Percentiles rank a stretch among this genome's conserved stretches.
Conservation (phyloP, 2,329 filamentous ascomycete genomes). For the Rutstroemia sp. region DNA sequence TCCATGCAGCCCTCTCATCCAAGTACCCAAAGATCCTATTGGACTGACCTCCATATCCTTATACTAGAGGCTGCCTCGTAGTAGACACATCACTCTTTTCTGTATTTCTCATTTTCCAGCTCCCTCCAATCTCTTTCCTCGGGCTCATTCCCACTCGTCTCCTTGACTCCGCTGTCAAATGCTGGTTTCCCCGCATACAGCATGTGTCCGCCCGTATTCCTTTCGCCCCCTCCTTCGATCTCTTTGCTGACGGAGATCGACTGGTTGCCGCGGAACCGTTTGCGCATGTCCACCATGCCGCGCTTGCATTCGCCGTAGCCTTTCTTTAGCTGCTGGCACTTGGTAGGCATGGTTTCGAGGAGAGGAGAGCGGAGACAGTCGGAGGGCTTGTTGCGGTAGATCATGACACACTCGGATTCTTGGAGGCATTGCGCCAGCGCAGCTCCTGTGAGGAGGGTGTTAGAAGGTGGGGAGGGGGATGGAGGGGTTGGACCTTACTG, state of each 20-base stretch:
- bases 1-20: too few relatives aligned
- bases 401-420: constrained; percentile 92
- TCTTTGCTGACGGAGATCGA: constrained; percentile 62
- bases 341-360: constrained; percentile 70
- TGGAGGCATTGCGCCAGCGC: constrained; percentile 93
- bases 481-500: constrained; percentile 49
- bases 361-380: constrained; percentile 85
- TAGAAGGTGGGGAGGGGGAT: constrained; percentile 3
- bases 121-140: constrained; percentile 55
- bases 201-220: constrained; percentile 46
- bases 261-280: constrained; percentile 91
- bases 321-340: constrained; percentile 89
- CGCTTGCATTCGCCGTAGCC: constrained; percentile 93
- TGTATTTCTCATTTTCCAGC: constrained; percentile 55
- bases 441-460: constrained; percentile 52
- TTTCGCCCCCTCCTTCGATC: constrained; percentile 45
- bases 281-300: constrained; percentile 97
- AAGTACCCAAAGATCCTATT: too few relatives aligned
- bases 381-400: constrained; percentile 75
- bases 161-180: constrained; percentile 55
- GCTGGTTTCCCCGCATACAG: constrained; percentile 73
- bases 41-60: neutral
- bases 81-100: constrained; percentile 24
- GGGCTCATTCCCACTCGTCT: constrained; percentile 61
- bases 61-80: neutral